phyloP scores from a whole-genome alignment of 495 filamentous ascomycete species.

The Haplographium delicatum region DNA sequence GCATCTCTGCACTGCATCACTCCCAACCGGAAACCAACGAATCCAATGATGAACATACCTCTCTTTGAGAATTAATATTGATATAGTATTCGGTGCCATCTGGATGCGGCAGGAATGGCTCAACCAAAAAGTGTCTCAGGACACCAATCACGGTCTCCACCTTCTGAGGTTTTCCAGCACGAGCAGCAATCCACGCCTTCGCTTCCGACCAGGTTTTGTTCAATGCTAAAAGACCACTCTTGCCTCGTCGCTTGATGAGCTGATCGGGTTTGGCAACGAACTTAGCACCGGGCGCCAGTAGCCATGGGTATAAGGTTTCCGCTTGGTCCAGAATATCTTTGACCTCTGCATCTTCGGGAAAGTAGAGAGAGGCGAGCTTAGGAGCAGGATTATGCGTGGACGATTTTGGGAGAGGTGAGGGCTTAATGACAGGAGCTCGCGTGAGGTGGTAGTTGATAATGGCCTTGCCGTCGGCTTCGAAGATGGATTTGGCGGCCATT shows the following conservation, averaged over 20 bases:
- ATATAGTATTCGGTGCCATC: conserved; percentile 96
- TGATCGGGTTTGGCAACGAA: conserved; percentile 99
- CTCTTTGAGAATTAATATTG: conserved; percentile 89
- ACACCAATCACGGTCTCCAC: conserved; percentile 89
- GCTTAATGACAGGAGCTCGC: conserved; percentile 94
- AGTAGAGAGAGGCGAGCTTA: conserved; percentile 86
- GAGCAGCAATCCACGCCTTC: conserved; percentile 84
- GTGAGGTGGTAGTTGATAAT: conserved; percentile 99
- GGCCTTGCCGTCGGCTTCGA: conserved; percentile 99
- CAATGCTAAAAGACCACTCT: conserved; percentile 92
- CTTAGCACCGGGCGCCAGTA: conserved; percentile 72
- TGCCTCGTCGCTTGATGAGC: conserved; percentile 97
- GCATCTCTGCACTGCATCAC: too few species aligned
- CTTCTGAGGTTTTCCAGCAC: conserved; percentile 83
- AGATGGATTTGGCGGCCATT: conserved; percentile 98
- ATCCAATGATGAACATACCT: conserved; percentile 70
- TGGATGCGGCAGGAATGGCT: conserved; percentile 96
- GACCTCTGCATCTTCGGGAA: conserved; percentile 80
- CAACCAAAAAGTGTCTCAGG: conserved; percentile 91
- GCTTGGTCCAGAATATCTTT: conserved; percentile 89
- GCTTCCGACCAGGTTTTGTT: conserved; percentile 98
- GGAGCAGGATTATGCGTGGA: conserved; percentile 87
- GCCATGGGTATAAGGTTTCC: conserved; percentile 92
- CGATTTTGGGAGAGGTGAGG: conserved; percentile 80
- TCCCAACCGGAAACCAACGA: too few species aligned